Conservation (phyloP, 2,329 filamentous ascomycete species). For the Ophiocordyceps camponoti-floridani region DNA sequence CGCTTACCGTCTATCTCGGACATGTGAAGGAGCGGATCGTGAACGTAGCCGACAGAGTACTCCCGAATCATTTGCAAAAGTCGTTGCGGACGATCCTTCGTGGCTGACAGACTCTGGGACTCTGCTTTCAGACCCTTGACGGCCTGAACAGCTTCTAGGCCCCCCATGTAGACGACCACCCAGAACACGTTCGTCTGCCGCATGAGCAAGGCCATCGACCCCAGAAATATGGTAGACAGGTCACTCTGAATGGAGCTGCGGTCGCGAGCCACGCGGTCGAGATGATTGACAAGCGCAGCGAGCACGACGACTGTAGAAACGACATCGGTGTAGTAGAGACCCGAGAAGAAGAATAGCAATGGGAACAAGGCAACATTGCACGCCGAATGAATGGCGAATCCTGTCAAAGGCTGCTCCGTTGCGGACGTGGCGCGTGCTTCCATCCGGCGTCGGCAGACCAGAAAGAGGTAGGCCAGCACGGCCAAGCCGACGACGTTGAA, state of each 20-base stretch:
- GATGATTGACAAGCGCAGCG: conserved; percentile 42
- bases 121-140: conserved; percentile 24
- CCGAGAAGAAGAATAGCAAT: conserved; percentile 88
- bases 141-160: conserved; percentile 33
- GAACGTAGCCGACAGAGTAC: conserved; percentile 32
- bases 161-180: conserved; percentile 64
- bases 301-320: conserved; percentile 64
- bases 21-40: conserved; percentile 31
- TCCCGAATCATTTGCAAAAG: conserved; percentile 20
- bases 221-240: conserved; percentile 31
- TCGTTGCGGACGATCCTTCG: conserved; percentile 15
- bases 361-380: conserved; percentile 77
- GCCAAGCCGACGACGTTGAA: conserved; percentile 25
- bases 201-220: conserved; percentile 53
- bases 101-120: conserved; percentile 10
- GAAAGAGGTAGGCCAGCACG: conserved; percentile 24
- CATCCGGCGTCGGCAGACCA: conserved; percentile 33
- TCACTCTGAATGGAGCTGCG: conserved; percentile 18
- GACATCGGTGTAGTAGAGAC: conserved; percentile 87
- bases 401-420: conserved; percentile 11
- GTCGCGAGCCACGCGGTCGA: conserved; percentile 21
- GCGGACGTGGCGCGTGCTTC: conserved; percentile 20
- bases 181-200: conserved; percentile 96
- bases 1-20: conserved; percentile 31
- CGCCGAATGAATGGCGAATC: conserved; percentile 39